Conservation (phyloP, 2,329 filamentous ascomycete species). For the Colletotrichum eremochloae region DNA sequence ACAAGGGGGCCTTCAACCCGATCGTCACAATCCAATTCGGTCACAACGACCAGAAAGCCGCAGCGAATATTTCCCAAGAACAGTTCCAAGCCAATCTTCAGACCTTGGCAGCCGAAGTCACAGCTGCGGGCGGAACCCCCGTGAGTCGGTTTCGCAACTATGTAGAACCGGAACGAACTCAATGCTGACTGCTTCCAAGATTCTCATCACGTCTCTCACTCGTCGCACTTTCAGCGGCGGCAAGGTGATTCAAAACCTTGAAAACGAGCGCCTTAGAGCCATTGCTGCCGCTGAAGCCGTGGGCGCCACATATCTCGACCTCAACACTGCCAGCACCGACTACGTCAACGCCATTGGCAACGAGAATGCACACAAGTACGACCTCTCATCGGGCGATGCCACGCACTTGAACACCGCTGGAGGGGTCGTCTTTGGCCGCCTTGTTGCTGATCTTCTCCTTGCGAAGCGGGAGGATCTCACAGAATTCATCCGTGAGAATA, state of each 20-base stretch:
- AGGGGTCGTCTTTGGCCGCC: conserved; percentile 67
- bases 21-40: conserved; percentile 64
- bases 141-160: conserved; percentile 43
- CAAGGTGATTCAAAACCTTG: conserved; percentile 61
- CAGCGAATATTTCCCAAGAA: conserved; percentile 59
- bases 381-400: conserved; percentile 59
- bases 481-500: conserved; percentile 47
- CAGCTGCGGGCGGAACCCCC: conserved; percentile 58
- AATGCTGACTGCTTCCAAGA: conserved; percentile 52
- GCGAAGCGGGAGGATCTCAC: conserved; percentile 45
- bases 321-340: conserved; percentile 63
- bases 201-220: conserved; percentile 64
- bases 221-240: conserved; percentile 62
- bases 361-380: conserved; percentile 60
- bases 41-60: conserved; percentile 72
- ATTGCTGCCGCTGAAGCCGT: conserved; percentile 61
- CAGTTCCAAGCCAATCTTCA: conserved; percentile 66
- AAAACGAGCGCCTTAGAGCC: conserved; percentile 59
- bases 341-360: conserved; percentile 68
- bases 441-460: conserved; percentile 67
- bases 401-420: conserved; percentile 70
- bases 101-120: conserved; percentile 59
- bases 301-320: conserved; percentile 58
- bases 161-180: conserved; percentile 35
- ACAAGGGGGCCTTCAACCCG: conserved; percentile 48